Evolutionary conservation across 2,329 filamentous ascomycete genomes (phyloP).

Genomic region (Cladosporium colombiae): DNA sequence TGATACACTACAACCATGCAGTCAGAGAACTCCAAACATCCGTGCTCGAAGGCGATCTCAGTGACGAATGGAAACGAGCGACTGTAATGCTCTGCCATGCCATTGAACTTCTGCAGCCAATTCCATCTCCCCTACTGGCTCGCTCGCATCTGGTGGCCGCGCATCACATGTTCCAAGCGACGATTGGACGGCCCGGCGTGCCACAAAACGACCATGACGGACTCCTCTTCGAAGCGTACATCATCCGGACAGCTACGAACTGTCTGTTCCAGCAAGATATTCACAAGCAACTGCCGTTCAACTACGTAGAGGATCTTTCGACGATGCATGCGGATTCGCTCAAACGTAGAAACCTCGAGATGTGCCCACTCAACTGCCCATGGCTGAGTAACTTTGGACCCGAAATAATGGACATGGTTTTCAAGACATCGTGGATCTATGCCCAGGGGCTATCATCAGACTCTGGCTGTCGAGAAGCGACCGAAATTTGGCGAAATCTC

Average conservation of each 20-base stretch:
- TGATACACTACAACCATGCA: conserved; percentile 26
- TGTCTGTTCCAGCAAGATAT: conserved; percentile 24
- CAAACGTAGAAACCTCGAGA: background rate
- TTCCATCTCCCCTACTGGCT: conserved; percentile 14
- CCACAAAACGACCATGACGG: conserved; percentile 20
- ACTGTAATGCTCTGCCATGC: conserved; percentile 26
- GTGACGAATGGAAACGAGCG: conserved; percentile 23
- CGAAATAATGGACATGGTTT: background rate
- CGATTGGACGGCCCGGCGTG: background rate
- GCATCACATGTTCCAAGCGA: conserved; percentile 21
- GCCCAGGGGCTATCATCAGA: background rate
- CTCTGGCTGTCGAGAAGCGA: background rate
- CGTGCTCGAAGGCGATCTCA: background rate
- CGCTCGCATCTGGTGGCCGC: conserved; percentile 23
- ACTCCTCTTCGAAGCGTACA: conserved; percentile 28
- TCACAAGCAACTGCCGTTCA: conserved; percentile 17
- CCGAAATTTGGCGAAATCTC: background rate
- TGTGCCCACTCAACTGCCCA: conserved; percentile 4
- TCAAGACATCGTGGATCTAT: conserved; percentile 10
- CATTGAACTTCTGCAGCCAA: conserved; percentile 23
- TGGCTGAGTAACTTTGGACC: background rate
- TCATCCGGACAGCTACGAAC: conserved; percentile 25
- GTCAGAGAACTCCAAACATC: background rate
- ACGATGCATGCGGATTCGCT: conserved; percentile 1
- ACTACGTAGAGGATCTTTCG: conserved; percentile 2